Conservation (phyloP, 2,329 filamentous ascomycete genomes). For the Spiromastix sp. region DNA sequence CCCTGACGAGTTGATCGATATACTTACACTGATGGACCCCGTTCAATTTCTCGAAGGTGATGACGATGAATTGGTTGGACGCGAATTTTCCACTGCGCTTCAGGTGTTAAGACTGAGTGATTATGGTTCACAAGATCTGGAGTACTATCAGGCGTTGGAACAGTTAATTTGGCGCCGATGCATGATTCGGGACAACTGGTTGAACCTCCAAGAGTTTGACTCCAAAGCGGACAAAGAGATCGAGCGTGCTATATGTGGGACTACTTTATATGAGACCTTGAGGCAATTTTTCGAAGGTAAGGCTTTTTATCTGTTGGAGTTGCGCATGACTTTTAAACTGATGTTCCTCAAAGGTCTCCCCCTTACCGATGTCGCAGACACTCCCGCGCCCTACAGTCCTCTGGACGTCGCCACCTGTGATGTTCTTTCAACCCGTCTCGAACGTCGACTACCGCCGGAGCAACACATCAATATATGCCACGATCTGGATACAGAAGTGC, state of each 20-base stretch:
- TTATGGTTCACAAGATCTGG: constrained; percentile 43
- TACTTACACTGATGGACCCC: constrained; percentile 68
- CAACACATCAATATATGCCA: constrained; percentile 57
- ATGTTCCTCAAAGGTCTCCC: too few relatives aligned
- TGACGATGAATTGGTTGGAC: constrained; percentile 36
- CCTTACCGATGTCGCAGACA: too few relatives aligned
- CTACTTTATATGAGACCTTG: constrained; percentile 59
- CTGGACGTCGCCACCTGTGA: constrained; percentile 15
- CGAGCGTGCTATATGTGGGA: constrained; percentile 51
- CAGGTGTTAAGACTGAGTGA: constrained; percentile 41
- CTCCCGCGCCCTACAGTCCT: constrained; percentile 8
- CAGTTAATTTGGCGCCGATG: constrained; percentile 80
- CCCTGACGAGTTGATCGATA: constrained; percentile 44
- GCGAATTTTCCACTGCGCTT: constrained; percentile 68
- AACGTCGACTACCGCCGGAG: constrained; percentile 28
- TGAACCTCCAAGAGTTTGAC: constrained; percentile 63
- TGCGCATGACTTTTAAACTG: too few relatives aligned
- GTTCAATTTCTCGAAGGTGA: constrained; percentile 32
- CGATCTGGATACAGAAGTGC: constrained; percentile 65
- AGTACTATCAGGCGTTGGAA: constrained; percentile 46
- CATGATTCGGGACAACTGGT: constrained; percentile 78
- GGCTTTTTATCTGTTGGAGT: too few relatives aligned
- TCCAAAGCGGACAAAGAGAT: constrained; percentile 62
- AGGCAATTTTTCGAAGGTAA: constrained; percentile 55
- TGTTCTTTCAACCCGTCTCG: constrained; percentile 20